phyloP scores from a whole-genome alignment of 2,329 filamentous ascomycete species.

The Talaromyces sp. region DNA sequence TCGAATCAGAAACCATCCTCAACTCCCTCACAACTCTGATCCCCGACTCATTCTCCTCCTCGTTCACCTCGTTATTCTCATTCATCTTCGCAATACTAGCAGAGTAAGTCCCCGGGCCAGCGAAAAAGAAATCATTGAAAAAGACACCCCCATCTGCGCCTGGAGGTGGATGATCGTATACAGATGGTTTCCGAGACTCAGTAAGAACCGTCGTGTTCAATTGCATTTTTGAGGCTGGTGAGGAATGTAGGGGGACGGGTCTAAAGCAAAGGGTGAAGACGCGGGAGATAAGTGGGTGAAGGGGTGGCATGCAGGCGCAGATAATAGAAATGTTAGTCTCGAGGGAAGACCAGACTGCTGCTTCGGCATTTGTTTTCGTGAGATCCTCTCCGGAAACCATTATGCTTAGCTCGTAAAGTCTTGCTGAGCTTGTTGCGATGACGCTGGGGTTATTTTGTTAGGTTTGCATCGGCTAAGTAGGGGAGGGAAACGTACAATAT shows the following conservation, averaged over 20 bases:
- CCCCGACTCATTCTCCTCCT: constrained; percentile 17
- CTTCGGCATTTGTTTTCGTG: constrained; percentile 25
- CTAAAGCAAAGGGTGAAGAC: constrained; percentile 29
- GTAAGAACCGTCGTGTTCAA: constrained; percentile 10
- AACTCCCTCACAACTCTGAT: constrained; percentile 35
- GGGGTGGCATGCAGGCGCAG: constrained; percentile 32
- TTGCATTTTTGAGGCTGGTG: constrained; percentile 14
- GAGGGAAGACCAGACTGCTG: constrained; percentile 35
- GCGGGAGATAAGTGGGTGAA: constrained; percentile 30
- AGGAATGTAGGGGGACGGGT: constrained; percentile 15
- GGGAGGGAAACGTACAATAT: constrained; percentile 25
- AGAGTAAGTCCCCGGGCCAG: constrained; percentile 21
- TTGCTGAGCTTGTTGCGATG: constrained; percentile 31
- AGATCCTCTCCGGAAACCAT: constrained; percentile 20
- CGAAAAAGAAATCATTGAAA: constrained; percentile 22
- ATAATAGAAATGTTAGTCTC: constrained; percentile 36
- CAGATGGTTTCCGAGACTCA: constrained; percentile 12
- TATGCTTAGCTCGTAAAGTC: constrained; percentile 21
- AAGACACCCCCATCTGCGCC: constrained; percentile 14
- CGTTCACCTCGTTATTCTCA: constrained; percentile 13
- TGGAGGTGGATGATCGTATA: constrained; percentile 1
- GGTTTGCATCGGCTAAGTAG: too few relatives aligned
- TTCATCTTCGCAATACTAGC: constrained; percentile 30
- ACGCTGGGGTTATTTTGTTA: constrained; percentile 19
- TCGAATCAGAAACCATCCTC: constrained; percentile 25